Evolutionary conservation across 2,329 filamentous ascomycete species (phyloP).

Genomic region (Fusarium tjaetaba): DNA sequence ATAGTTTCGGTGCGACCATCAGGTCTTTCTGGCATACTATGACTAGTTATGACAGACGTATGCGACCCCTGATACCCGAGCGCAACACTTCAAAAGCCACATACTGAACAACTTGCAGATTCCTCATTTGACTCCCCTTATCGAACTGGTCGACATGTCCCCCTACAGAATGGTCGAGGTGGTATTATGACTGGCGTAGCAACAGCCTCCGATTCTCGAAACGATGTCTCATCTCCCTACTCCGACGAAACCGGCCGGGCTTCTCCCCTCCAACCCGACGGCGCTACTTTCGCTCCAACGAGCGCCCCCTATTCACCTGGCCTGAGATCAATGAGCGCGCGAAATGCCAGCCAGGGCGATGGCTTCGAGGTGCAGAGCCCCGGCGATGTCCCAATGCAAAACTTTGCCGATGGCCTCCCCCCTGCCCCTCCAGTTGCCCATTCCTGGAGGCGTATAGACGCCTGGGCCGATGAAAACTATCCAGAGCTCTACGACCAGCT

Average conservation of each 20-base stretch:
- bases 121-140: conserved; percentile 94
- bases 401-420: conserved; percentile 89
- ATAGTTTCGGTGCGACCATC: conserved; percentile 75
- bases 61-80: conserved; percentile 42
- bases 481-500: conserved; percentile 94
- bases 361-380: conserved; percentile 76
- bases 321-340: conserved; percentile 80
- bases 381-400: conserved; percentile 95
- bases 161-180: conserved; percentile 83
- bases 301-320: conserved; percentile 88
- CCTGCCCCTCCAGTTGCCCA: conserved; percentile 88
- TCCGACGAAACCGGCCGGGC: conserved; percentile 73
- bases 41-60: conserved; percentile 76
- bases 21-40: conserved; percentile 96
- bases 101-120: conserved; percentile 64
- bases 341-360: conserved; percentile 69
- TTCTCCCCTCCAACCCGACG: conserved; percentile 55
- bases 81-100: not conserved
- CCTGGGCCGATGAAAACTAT: conserved; percentile 95
- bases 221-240: conserved; percentile 83
- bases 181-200: conserved; percentile 87
- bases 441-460: conserved; percentile 94
- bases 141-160: conserved; percentile 88
- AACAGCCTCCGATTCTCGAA: conserved; percentile 87
- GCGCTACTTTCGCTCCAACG: conserved; percentile 59